Conservation (phyloP, 306 rosid genomes). For the Betula pendula region DNA sequence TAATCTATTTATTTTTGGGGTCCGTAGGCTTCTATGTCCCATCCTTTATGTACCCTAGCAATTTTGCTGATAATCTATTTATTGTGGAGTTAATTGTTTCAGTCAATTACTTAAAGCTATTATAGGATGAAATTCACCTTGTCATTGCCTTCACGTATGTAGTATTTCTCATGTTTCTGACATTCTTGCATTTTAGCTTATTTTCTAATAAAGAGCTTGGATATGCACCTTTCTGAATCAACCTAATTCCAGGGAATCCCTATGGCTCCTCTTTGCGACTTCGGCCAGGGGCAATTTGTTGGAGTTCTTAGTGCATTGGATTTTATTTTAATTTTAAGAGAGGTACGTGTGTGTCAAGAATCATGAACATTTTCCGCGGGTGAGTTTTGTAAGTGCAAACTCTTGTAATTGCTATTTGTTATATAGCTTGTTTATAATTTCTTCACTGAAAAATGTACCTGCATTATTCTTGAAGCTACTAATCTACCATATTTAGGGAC, state of each 20-base stretch:
- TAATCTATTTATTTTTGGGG: background rate
- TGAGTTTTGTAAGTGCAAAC: conserved; percentile 29
- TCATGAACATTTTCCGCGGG: conserved; percentile 22
- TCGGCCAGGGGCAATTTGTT: conserved; percentile 81
- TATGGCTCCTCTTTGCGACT: conserved; percentile 97
- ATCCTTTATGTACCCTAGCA: conserved; percentile 1
- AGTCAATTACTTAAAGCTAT: background rate
- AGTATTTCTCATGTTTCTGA: conserved; percentile 6
- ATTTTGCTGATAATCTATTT: background rate
- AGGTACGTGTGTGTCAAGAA: conserved; percentile 56
- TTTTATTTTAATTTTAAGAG: conserved; percentile 92
- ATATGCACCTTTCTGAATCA: conserved; percentile 29
- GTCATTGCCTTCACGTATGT: conserved; percentile 13
- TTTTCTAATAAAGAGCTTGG: conserved; percentile 30
- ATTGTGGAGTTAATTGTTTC: background rate
- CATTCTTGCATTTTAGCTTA: conserved; percentile 7
- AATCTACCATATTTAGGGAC: background rate
- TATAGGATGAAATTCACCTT: background rate
- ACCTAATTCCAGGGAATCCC: conserved; percentile 74
- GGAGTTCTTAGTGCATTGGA: conserved; percentile 92
- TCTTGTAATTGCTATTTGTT: conserved; percentile 8
- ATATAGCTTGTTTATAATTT: background rate
- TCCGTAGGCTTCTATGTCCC: background rate
- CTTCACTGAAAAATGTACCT: background rate
- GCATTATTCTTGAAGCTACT: background rate